Base-by-base conservation (phyloP, 169 alveolate species). In the Plasmodium inui region DNA sequence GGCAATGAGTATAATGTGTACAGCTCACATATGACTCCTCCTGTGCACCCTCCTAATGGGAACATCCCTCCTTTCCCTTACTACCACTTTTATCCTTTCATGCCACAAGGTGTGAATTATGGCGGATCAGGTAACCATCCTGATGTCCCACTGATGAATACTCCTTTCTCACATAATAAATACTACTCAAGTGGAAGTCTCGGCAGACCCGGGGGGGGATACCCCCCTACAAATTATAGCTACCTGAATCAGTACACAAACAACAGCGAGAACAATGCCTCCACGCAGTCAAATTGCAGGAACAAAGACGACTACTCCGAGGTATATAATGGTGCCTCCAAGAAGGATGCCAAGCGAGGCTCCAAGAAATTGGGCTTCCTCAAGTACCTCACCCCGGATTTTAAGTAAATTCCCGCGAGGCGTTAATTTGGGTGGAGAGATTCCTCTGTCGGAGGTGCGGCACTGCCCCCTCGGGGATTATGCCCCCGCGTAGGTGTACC, bases 291-390 rank as follows among this genome's bases (percentile, higher is more conserved):
- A 32, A 22, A 34, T 17, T 55, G 80, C 9, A 72, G 93, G 61
- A 85, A 50, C 46, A 85, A 85, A 34, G 93, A 85, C 9, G 93
- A 85, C 9, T 50, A 70, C 61, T 74, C 84, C 7, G 93, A 85
- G 10, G 41, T 9, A n/a, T 85, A 85, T 37, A 44, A 9, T 44
- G 61, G 28, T 17, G 7, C 79, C 22, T 34, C 84, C 22, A 73
- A 85, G 46, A 70, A 85, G 37, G 93, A 85, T 17, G 19, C 57
- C 39, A 74, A 74, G 14, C 78, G 70, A 9, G 70, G 84, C 6
- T 85, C 93, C 70, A 57, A 85, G 61, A 85, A 53, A 50, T 30
- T 85, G 46, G 93, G 93, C 5, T 85, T 85, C 76, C 79, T 85
- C 39, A 85, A 85, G 61, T 85, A 85, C 61, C 76, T 85, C 22